Conservation (phyloP, 306 rosid genomes). For the Vigna reflexopilosa region DNA sequence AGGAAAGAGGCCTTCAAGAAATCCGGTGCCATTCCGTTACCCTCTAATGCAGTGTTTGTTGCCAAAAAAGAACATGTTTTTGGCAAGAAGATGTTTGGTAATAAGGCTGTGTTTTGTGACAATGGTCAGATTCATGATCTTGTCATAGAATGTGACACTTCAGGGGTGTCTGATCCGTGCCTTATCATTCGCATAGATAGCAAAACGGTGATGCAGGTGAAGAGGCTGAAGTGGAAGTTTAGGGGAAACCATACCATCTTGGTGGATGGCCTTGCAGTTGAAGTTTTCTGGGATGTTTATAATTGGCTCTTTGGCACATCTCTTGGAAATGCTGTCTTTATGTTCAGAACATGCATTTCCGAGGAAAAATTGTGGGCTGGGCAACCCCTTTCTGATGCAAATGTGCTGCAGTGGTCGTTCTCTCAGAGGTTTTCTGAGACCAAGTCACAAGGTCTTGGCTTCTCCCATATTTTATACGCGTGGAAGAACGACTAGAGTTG, state of each 20-base stretch:
- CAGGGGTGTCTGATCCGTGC: constrained; percentile 66
- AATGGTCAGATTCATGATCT: constrained; percentile 89
- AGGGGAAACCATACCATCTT: constrained; percentile 86
- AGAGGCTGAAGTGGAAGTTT: constrained; percentile 91
- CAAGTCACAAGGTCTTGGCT: constrained; percentile 73
- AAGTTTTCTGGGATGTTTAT: constrained; percentile 96
- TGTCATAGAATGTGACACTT: constrained; percentile 85
- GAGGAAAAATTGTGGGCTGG: constrained; percentile 79
- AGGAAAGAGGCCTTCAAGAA: constrained; percentile 93
- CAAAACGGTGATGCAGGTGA: constrained; percentile 89
- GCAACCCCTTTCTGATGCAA: constrained; percentile 71
- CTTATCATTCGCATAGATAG: constrained; percentile 80
- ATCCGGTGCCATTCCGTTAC: constrained; percentile 61
- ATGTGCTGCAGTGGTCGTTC: constrained; percentile 77
- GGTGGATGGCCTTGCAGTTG: constrained; percentile 88
- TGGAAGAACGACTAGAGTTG: constrained; percentile 87
- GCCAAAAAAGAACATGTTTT: constrained; percentile 91
- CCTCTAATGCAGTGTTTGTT: constrained; percentile 72
- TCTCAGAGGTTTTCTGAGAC: constrained; percentile 84
- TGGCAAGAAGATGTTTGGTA: constrained; percentile 76
- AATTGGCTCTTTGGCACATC: constrained; percentile 88
- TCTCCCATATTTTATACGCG: constrained; percentile 85
- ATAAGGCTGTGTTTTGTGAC: constrained; percentile 81
- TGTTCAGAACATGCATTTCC: constrained; percentile 88
- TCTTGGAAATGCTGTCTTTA: constrained; percentile 85